Base-by-base conservation (phyloP, 495 filamentous ascomycete genomes). In the Rostrohypoxylon terebratum region DNA sequence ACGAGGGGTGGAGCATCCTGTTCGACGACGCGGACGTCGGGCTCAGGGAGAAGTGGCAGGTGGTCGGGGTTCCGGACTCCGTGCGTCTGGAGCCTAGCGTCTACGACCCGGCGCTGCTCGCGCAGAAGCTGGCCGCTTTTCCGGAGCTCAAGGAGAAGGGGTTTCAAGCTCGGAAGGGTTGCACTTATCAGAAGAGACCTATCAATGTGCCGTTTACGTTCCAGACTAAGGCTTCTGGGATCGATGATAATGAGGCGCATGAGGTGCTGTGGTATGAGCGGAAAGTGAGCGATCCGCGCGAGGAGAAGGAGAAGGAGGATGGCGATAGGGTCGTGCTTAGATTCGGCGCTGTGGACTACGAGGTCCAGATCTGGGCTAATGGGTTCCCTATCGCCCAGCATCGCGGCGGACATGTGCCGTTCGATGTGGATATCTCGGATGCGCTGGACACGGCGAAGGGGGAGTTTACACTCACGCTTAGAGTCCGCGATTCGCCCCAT, bases 331-430 rank as follows among this genome's bases (percentile, higher is more conserved):
- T 89, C 1, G 72, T 90, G 4, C 80, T 87, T 8, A 83, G 88
- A 28, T 90, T 90, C 61, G 88, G 83, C 18, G 88, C 88, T 0
- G 86, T 90, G 8, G 88, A 90, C 62, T 89, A 90, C 74, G 84
- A 88, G 44, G 86, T 87, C 6, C 88, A 86, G 0, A 79, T 90
- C 5, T 90, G 85, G 73, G 79, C 88, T 64, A 85, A 87, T 65
- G 85, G 87, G 0, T 68, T 83, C 58, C 74, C 85, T 33, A 84
- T 83, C 10, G 83, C 77, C n/a, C 82, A 83, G 58, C 83, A 90
- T 45, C 78, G 82, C 16, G 88, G 88, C 33, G 88, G 88, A 3
- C 89, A 89, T 63, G 87, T 84, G 34, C 80, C 82, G n/a, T 90
- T 90, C 72, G 79, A 82, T 0, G 59, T 89, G 5, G 88, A 90